Base-by-base conservation (phyloP, 129 eudicot species). In the Cynara cardunculus region DNA sequence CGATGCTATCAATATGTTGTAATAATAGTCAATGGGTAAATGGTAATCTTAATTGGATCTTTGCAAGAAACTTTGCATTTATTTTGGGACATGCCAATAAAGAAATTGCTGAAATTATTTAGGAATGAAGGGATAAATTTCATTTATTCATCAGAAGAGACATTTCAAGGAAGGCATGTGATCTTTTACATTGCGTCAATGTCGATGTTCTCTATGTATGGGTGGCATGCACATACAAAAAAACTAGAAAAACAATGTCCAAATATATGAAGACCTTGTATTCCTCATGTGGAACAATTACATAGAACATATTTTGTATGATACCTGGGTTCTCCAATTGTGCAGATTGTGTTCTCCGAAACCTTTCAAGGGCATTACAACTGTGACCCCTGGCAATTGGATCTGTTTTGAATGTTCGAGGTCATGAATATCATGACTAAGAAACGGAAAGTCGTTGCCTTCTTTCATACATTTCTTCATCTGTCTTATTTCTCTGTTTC, bases 301-400 rank as follows among this genome's bases (percentile, higher is more conserved):
- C 78, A 72, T 14, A 59, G 11, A 14, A 30, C 26, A 35, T 1
- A 7, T 56, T 68, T 14, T 31, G 59, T 74, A 68, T 28, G 83
- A 78, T 78, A 95, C 99, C 99, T 95, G 99, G 74, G 86, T 90
- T 89, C 93, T 88, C 99, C 99, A 95, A 83, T 95, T 95, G 85
- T 92, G 99, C 67, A 95, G 82, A 81, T 95, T 95, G 85, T 95
- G 99, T 81, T 95, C 99, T 70, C 99, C 99, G 67, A 90, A 95
- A 27, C 99, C 99, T 87, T 95, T 95, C 79, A 95, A 87, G 78
- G 99, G 99, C 99, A 95, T 95, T 76, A 95, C 97, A 84, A 95
- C 97, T 6, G 99, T 86, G 77, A 95, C 99, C 77, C 97, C 87
- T 22, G 99, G 99, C 80, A 95, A 85, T 56, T 92, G 88, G 83